Percentiles rank a stretch among this genome's conserved stretches.
Evolutionary conservation across 164 flowering plant species (phyloP).

Genomic region (Pachysandra terminalis): DNA sequence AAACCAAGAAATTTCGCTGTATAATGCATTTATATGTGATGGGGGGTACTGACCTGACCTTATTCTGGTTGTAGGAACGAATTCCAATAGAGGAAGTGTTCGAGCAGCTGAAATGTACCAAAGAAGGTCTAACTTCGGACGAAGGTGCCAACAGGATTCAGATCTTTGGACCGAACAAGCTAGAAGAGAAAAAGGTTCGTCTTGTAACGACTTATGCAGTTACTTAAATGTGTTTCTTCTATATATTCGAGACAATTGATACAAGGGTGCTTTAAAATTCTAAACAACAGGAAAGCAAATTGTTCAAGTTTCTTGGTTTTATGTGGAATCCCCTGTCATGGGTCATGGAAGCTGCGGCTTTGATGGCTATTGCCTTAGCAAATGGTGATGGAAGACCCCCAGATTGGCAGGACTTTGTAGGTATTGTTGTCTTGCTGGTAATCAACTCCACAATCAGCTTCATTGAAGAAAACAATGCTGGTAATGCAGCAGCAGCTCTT

Average conservation of each 20-base stretch:
- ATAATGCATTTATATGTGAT: too few relatives aligned
- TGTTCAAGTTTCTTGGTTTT: constrained; percentile 71
- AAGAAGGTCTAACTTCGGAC: constrained; percentile 43
- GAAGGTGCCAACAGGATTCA: constrained; percentile 64
- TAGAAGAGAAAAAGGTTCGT: constrained; percentile 72
- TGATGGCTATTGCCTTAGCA: constrained; percentile 73
- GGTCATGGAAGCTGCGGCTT: constrained; percentile 74
- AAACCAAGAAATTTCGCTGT: too few relatives aligned
- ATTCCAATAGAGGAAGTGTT: constrained; percentile 75
- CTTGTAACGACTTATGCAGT: not conserved
- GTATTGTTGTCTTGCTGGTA: constrained; percentile 55
- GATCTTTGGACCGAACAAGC: constrained; percentile 76
- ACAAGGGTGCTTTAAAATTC: not conserved
- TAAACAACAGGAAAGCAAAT: constrained; percentile 61
- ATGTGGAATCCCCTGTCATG: constrained; percentile 85
- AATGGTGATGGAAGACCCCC: constrained; percentile 68
- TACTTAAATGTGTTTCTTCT: not conserved
- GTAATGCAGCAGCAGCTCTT: constrained; percentile 79
- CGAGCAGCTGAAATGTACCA: constrained; percentile 64
- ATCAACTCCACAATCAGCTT: constrained; percentile 83
- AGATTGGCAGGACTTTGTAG: constrained; percentile 77
- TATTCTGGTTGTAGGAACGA: constrained; percentile 34
- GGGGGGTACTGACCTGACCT: too few relatives aligned
- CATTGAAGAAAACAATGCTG: constrained; percentile 79
- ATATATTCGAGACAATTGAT: not conserved